Percentiles rank a stretch among this genome's conserved stretches.
Evolutionary conservation across 31 red algal species (phyloP).

Genomic region (Odonthalia washingtoniensis): DNA sequence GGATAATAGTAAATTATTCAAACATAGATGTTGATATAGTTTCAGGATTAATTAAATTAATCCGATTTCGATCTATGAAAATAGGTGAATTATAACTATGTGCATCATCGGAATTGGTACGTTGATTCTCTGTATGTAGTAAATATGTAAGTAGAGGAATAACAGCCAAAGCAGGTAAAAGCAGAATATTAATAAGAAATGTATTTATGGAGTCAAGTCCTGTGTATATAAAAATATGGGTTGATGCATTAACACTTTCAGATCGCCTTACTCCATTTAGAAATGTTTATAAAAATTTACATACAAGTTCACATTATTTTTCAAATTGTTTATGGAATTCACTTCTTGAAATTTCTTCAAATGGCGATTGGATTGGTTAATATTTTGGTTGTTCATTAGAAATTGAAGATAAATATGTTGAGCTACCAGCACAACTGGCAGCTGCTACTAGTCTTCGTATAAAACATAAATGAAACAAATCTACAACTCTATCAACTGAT

Average conservation of each 20-base stretch:
- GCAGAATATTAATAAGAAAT: conserved; percentile 24
- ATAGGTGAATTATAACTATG: conserved; percentile 18
- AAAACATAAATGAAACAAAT: not conserved
- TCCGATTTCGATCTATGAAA: conserved; percentile 63
- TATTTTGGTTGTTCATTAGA: conserved; percentile 47
- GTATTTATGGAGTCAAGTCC: conserved; percentile 58
- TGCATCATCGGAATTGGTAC: conserved; percentile 3
- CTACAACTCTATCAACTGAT: not conserved
- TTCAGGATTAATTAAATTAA: conserved; percentile 40
- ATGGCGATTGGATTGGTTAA: conserved; percentile 42
- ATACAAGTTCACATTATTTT: conserved; percentile 59
- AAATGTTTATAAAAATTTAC: conserved; percentile 20
- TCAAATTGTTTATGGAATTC: conserved; percentile 55
- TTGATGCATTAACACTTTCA: conserved; percentile 55
- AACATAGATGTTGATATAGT: conserved; percentile 23
- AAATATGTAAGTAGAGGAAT: conserved; percentile 60
- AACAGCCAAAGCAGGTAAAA: conserved; percentile 39
- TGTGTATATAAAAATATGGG: conserved; percentile 35
- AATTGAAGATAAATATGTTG: conserved; percentile 53
- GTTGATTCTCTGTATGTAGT: conserved; percentile 37
- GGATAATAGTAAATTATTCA: conserved; percentile 25
- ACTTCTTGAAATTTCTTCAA: conserved; percentile 14
- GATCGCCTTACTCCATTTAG: conserved; percentile 40
- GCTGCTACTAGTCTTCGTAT: not conserved
- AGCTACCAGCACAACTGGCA: not conserved